Conservation (phyloP, 164 flowering plant genomes). For the Cinnamomum chago region DNA sequence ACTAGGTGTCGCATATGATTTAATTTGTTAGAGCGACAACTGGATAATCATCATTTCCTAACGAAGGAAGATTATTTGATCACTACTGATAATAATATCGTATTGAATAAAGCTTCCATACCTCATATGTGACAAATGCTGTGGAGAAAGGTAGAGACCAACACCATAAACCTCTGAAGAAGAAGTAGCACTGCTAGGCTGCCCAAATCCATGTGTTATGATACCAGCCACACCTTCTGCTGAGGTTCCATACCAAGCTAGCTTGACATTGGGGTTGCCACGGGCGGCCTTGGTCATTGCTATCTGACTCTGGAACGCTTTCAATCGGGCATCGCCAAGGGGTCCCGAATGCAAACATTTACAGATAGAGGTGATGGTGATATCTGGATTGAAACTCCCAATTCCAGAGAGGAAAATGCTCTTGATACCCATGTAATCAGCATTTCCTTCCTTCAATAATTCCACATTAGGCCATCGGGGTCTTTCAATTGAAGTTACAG, state of each 20-base stretch:
- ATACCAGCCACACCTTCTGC: constrained; percentile 24
- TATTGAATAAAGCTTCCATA: constrained; percentile 1
- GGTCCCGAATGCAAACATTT: constrained; percentile 26
- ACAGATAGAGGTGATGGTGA: constrained; percentile 28
- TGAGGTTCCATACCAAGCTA: constrained; percentile 50
- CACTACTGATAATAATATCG: too few species aligned
- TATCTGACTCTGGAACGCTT: constrained; percentile 31
- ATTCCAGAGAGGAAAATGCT: constrained; percentile 28
- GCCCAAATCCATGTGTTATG: constrained; percentile 42
- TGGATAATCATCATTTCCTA: too few species aligned
- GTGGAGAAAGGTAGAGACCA: constrained; percentile 40
- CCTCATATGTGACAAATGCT: constrained; percentile 38
- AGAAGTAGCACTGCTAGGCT: constrained; percentile 13
- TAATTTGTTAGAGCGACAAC: too few species aligned
- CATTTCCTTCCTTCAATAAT: constrained; percentile 25
- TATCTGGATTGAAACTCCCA: constrained; percentile 14
- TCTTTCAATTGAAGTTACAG: constrained; percentile 1
- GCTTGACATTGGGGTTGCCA: constrained; percentile 29
- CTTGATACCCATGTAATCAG: constrained; percentile 13
- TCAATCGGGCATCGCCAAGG: constrained; percentile 29
- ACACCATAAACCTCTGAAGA: constrained; percentile 25
- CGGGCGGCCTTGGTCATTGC: constrained; percentile 33
- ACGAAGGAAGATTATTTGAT: too few species aligned
- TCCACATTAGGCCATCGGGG: constrained; percentile 30
- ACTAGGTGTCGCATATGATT: too few species aligned